phyloP scores from a whole-genome alignment of 164 flowering plant genomes.

The Nelumbo lutea region DNA sequence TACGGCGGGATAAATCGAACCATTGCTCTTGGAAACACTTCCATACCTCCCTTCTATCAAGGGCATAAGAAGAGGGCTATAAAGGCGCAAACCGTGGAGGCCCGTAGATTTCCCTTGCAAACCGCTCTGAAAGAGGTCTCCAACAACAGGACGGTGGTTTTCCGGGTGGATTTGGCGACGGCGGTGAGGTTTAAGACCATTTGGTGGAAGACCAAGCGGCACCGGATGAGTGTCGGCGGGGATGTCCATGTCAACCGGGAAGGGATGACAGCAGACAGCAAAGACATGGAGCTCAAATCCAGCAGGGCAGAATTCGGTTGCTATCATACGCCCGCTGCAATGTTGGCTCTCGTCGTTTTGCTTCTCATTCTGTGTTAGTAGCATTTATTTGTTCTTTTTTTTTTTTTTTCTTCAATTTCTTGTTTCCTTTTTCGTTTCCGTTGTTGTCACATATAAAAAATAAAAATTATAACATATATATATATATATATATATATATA shows the following conservation, averaged over 20 bases:
- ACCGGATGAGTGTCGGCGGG: conserved; percentile 27
- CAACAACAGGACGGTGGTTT: conserved; percentile 24
- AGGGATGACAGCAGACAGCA: conserved; percentile 28
- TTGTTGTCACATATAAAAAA: no score
- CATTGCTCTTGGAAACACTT: conserved; percentile 17
- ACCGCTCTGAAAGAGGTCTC: conserved; percentile 15
- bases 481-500: no score
- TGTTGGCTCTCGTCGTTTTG: neutral
- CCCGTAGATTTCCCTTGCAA: conserved; percentile 24
- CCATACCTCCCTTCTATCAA: conserved; percentile 42
- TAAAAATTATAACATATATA: no score
- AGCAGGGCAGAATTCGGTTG: neutral
- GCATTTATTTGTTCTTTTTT: no score
- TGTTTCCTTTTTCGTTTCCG: no score
- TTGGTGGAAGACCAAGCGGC: conserved; percentile 38
- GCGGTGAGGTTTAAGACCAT: conserved; percentile 8
- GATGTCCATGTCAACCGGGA: conserved; percentile 36
- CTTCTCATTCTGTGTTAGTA: no score
- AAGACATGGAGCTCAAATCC: conserved; percentile 39
- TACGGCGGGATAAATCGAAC: conserved; percentile 13
- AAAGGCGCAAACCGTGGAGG: conserved; percentile 2
- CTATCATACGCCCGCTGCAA: neutral
- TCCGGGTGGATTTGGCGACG: conserved; percentile 13
- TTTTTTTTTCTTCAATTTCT: no score
- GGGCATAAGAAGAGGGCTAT: conserved; percentile 56